These are phyloP conservation scores for Cornus kousa DNA, from an alignment of 148 eudicot species.

Conservation along the genomic window DNA sequence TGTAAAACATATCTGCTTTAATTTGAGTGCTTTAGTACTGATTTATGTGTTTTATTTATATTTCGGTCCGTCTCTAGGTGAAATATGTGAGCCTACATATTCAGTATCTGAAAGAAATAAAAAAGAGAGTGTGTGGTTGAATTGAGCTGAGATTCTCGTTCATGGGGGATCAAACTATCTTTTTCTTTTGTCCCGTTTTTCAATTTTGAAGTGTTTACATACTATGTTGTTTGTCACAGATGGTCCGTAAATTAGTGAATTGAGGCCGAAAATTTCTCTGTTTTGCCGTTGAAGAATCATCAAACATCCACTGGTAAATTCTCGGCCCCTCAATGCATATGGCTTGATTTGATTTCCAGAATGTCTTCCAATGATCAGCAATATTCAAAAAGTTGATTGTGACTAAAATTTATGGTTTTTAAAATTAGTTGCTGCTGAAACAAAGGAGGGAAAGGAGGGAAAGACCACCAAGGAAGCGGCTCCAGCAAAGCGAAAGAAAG, in stretches of 20 bases:
- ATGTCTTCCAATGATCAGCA: not conserved
- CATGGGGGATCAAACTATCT: not conserved
- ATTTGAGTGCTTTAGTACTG: not conserved
- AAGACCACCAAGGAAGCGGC: constrained; percentile 41
- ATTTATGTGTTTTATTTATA: not conserved
- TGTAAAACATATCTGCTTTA: not conserved
- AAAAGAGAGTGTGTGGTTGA: not conserved
- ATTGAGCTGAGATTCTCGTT: no score
- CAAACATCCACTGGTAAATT: constrained; percentile 57
- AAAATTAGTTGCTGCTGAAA: constrained; percentile 47
- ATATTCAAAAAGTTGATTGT: not conserved
- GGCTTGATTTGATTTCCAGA: not conserved
- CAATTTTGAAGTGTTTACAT: not conserved
- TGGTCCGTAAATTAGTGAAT: constrained; percentile 32
- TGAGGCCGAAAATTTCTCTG: constrained; percentile 37
- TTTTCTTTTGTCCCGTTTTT: not conserved
- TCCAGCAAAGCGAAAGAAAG: constrained; percentile 52
- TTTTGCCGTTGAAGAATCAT: constrained; percentile 84
- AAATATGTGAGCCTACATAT: not conserved
- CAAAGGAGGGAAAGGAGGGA: constrained; percentile 43
- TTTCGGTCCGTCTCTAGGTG: not conserved
- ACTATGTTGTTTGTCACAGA: constrained; percentile 18
- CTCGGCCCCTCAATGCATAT: not conserved
- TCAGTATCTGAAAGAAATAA: not conserved
- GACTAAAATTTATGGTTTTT: not conserved